Base-by-base conservation (phyloP, 495 filamentous ascomycete species). In the Hypomontagnella submonticulosa region DNA sequence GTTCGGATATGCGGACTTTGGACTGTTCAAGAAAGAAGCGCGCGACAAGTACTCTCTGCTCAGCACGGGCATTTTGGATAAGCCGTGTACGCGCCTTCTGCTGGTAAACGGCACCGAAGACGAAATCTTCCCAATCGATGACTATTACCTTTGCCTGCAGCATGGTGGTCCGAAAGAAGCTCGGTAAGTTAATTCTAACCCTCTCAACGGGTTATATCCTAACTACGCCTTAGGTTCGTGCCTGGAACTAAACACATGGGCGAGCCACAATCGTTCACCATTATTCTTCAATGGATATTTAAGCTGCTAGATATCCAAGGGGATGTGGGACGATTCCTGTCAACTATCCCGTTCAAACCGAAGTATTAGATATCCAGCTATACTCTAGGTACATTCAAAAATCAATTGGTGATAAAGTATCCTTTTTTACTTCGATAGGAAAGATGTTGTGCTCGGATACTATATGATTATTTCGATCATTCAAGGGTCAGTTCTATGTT, bases 41-140 rank as follows among this genome's bases (percentile, higher is more conserved):
- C 77, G 79, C 60, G 78, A 81, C 56, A 88, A 87, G 75, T 91
- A 89, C 75, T 90, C 87, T 7, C 74, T 92, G 6, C 62, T 91
- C 0, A 78, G 84, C 41, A 86, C 82, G 13, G 89, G 89, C 4
- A 85, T 89, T 41, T 69, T 90, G 19, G 79, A 90, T 56, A 78
- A 80, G 69, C 81, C 82, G n/a, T 89, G 84, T 52, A 80, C 83
- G 12, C 76, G 85, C 8, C 71, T 91, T 40, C 71, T 92, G 33
- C 69, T 90, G n/a, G 79, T 91, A 11, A 92, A 92, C 71, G 88
- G 88, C 1, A 81, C 81, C 10, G 77, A 84, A 55, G 88, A 90
- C 59, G 87, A 85, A 50, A 83, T 91, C 13, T 88, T 90, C 63
- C 90, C 89, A 0, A 86, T 92, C 44, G 89, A 91, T 65, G 88